phyloP scores from a whole-genome alignment of 2,329 filamentous ascomycete species.

The Hirsutella thompsonii region DNA sequence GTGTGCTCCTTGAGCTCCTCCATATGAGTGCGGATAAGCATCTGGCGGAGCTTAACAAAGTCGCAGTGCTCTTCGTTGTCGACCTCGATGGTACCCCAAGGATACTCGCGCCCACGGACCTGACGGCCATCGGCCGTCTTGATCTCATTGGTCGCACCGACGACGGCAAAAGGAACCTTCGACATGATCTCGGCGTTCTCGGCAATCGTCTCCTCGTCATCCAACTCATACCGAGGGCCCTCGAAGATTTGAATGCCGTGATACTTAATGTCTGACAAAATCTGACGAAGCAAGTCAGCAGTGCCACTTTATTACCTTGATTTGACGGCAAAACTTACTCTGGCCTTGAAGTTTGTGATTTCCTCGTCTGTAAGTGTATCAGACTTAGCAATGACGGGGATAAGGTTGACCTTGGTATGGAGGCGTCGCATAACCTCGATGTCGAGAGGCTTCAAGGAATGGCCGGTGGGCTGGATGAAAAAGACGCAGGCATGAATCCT shows the following conservation, averaged over 20 bases:
- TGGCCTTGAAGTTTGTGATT: constrained; percentile 85
- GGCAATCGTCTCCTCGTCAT: constrained; percentile 98
- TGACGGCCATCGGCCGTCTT: constrained; percentile 83
- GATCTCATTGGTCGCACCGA: constrained; percentile 93
- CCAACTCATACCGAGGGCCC: constrained; percentile 93
- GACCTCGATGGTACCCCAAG: constrained; percentile 97
- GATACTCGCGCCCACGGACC: constrained; percentile 90
- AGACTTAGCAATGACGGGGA: constrained; percentile 96
- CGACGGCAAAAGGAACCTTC: constrained; percentile 96
- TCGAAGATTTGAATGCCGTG: constrained; percentile 99
- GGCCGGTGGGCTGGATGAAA: constrained; percentile 98
- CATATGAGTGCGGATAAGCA: constrained; percentile 99
- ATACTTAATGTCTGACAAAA: constrained; percentile 90
- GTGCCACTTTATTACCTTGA: background rate
- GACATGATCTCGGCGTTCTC: constrained; percentile 99
- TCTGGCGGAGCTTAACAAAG: constrained; percentile 98
- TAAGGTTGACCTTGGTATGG: constrained; percentile 99
- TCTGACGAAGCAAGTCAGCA: constrained; percentile 39
- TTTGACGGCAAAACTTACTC: constrained; percentile 48
- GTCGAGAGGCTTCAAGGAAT: constrained; percentile 95
- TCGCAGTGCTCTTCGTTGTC: constrained; percentile 99
- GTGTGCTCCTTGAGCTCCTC: constrained; percentile 99
- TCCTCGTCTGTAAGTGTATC: constrained; percentile 97
- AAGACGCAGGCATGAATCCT: constrained; percentile 97
- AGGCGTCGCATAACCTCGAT: constrained; percentile 99